Conservation (phyloP, 2,329 filamentous ascomycete species). For the Dryadomyces quercivorus region DNA sequence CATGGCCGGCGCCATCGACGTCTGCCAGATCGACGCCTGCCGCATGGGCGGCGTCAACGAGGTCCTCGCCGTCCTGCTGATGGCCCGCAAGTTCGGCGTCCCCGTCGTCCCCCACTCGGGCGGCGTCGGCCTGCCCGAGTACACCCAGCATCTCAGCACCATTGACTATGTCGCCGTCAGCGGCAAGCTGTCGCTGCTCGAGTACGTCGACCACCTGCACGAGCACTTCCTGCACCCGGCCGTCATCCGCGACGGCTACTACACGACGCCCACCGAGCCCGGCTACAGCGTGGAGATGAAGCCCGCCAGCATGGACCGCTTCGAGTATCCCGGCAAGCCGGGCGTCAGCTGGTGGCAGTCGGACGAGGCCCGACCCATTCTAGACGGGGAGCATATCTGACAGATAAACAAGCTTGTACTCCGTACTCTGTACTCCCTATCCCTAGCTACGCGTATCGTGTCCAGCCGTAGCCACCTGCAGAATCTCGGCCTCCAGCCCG, state of each 20-base stretch:
- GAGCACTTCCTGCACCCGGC: conserved; percentile 83
- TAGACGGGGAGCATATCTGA: conserved; percentile 49
- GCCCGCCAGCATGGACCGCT: conserved; percentile 71
- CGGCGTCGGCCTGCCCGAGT: conserved; percentile 82
- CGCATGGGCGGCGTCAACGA: conserved; percentile 85
- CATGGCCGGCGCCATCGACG: conserved; percentile 66
- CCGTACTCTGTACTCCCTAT: too few species aligned
- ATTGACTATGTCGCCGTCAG: conserved; percentile 86
- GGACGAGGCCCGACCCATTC: conserved; percentile 63
- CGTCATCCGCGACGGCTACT: conserved; percentile 73
- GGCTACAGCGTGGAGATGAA: conserved; percentile 95
- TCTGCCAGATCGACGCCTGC: conserved; percentile 85
- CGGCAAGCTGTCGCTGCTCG: conserved; percentile 69
- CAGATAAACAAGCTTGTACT: too few species aligned
- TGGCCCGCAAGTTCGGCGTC: conserved; percentile 67
- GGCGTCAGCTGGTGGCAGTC: conserved; percentile 79
- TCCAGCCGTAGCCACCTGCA: conserved; percentile 71
- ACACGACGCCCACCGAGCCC: conserved; percentile 69
- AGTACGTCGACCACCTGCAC: conserved; percentile 88
- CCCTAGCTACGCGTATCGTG: too few species aligned
- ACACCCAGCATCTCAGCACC: conserved; percentile 84
- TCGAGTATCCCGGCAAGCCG: conserved; percentile 61
- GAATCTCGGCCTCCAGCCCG: conserved; percentile 70
- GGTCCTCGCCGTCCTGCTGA: conserved; percentile 76
- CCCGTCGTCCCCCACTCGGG: conserved; percentile 84